Evolutionary conservation across 805 yeast species (phyloP).

Genomic region (Kazachstania martiniae): DNA sequence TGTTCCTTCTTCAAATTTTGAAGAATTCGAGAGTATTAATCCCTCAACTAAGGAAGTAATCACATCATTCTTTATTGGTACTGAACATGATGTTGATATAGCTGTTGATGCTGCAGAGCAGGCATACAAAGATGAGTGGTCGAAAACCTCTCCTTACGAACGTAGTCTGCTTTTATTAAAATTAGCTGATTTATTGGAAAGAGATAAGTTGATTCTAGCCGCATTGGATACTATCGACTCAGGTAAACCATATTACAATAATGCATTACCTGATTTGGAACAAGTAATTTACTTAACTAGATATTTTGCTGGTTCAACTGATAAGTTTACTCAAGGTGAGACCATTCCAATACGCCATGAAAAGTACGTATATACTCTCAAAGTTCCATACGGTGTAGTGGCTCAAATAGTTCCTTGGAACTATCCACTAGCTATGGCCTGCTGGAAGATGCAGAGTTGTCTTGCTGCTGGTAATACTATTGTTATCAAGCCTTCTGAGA

Average conservation of each 20-base stretch:
- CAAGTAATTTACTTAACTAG: constrained; percentile 44
- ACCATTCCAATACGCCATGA: constrained; percentile 48
- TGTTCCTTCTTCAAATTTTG: constrained; percentile 29
- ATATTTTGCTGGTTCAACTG: constrained; percentile 63
- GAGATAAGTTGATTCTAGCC: constrained; percentile 38
- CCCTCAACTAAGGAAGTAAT: constrained; percentile 42
- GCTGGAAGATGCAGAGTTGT: constrained; percentile 44
- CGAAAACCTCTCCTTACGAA: constrained; percentile 33
- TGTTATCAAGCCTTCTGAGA: constrained; percentile 35
- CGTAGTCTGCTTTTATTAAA: constrained; percentile 34
- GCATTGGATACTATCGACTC: constrained; percentile 45
- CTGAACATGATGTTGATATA: constrained; percentile 36
- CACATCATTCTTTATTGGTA: constrained; percentile 37
- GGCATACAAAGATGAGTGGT: constrained; percentile 38
- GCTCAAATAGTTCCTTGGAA: constrained; percentile 41
- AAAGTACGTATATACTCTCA: constrained; percentile 40
- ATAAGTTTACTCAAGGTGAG: constrained; percentile 45
- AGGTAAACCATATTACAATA: constrained; percentile 41
- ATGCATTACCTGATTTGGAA: constrained; percentile 46
- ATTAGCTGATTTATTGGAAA: constrained; percentile 37
- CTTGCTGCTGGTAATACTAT: constrained; percentile 35
- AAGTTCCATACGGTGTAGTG: constrained; percentile 39
- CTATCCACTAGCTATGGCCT: constrained; percentile 36
- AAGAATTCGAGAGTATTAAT: constrained; percentile 33
- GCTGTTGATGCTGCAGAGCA: constrained; percentile 42